A percentile compares a stretch with the other conserved stretches of the same genome.
Evolutionary conservation across 176 grass and related monocot species (phyloP).

Genomic region (Cenchrus americanus): DNA sequence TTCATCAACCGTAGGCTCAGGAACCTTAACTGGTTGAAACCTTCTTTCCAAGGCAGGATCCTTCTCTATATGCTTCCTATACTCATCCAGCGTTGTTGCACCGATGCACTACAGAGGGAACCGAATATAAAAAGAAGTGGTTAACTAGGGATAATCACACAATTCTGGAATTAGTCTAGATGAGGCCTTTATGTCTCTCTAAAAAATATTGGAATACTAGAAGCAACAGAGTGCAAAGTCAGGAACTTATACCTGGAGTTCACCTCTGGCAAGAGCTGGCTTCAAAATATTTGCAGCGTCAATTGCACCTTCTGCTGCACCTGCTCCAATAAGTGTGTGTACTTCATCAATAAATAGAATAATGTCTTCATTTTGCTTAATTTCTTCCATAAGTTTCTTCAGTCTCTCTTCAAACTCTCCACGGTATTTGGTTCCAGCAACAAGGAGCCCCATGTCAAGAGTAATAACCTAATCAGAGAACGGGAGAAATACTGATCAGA

Average conservation of each 20-base stretch:
- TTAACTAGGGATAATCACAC: not conserved
- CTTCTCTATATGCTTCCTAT: constrained; percentile 99
- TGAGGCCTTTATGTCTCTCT: not conserved
- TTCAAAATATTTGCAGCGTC: constrained; percentile 99
- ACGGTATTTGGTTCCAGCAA: constrained; percentile 98
- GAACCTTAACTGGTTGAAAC: constrained; percentile 98
- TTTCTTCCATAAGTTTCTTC: constrained; percentile 99
- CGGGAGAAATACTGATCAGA: not conserved
- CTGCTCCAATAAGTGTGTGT: constrained; percentile 96
- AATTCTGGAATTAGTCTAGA: constrained; percentile 24
- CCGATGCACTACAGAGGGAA: constrained; percentile 82
- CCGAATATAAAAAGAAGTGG: constrained; percentile 28
- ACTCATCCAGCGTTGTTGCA: constrained; percentile 95
- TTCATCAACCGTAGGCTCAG: constrained; percentile 96
- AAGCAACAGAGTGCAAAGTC: constrained; percentile 11
- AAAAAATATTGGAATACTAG: constrained; percentile 16
- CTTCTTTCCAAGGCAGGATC: constrained; percentile 94
- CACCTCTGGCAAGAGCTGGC: constrained; percentile 98
- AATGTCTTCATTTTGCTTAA: constrained; percentile 98
- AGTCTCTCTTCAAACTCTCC: constrained; percentile 99
- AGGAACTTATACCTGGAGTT: constrained; percentile 79
- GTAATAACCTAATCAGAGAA: constrained; percentile 77
- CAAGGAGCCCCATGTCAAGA: constrained; percentile 99
- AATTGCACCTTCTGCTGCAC: constrained; percentile 98
- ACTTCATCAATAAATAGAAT: constrained; percentile 99